Evolutionary conservation across 2,329 filamentous ascomycete genomes (phyloP).

Genomic region (Aspergillus glaucus): DNA sequence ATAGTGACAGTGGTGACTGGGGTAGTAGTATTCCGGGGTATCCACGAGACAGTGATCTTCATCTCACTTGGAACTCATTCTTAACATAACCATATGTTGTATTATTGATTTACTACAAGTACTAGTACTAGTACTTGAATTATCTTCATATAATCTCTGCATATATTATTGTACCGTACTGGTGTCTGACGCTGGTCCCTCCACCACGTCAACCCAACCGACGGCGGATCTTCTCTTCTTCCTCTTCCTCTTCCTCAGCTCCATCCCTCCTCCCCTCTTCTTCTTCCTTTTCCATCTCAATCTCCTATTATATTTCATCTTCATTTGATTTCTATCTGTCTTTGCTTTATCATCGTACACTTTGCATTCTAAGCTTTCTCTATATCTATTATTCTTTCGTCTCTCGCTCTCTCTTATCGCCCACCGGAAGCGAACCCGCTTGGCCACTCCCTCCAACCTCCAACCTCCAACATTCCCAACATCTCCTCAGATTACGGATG

Average conservation of each 20-base stretch:
- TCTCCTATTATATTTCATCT: background rate
- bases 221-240: constrained; percentile 8
- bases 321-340: background rate
- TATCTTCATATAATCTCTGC: no score
- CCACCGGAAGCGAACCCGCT: background rate
- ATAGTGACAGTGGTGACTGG: no score
- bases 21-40: no score
- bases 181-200: constrained; percentile 23
- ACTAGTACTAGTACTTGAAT: no score
- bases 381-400: background rate
- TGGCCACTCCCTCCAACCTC: constrained; percentile 14
- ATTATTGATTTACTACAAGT: background rate
- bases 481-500: constrained; percentile 30
- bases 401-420: background rate
- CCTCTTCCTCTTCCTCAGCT: constrained; percentile 8
- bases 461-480: constrained; percentile 11
- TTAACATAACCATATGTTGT: background rate
- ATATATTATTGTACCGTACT: background rate
- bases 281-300: background rate
- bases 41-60: no score
- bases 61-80: no score
- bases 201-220: constrained; percentile 18
- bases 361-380: background rate
- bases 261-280: constrained; percentile 2
- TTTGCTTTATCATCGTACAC: background rate